Evolutionary conservation across 2,329 filamentous ascomycete genomes (phyloP).

Genomic region (Hypoxylon sp.): DNA sequence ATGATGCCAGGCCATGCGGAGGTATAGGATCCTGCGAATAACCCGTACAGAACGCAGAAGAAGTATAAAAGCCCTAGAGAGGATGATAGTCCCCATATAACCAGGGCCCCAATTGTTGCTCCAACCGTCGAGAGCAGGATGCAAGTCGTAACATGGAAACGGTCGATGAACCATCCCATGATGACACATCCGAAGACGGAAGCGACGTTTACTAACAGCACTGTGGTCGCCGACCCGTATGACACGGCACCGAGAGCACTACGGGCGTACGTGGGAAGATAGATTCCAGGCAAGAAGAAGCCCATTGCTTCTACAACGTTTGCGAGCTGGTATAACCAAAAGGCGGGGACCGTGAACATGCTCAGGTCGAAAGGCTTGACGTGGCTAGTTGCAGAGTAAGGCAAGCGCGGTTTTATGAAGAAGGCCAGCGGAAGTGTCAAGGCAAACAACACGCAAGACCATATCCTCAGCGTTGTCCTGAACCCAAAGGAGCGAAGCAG

Average conservation of each 20-base stretch:
- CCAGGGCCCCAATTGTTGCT: constrained; percentile 66
- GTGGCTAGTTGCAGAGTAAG: constrained; percentile 56
- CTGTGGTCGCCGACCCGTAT: constrained; percentile 66
- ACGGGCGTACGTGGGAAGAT: constrained; percentile 69
- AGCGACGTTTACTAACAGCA: constrained; percentile 70
- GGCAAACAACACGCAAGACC: constrained; percentile 63
- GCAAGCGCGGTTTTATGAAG: constrained; percentile 68
- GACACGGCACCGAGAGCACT: constrained; percentile 61
- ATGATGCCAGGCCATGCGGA: constrained; percentile 72
- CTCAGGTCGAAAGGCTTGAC: constrained; percentile 57
- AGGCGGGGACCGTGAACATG: constrained; percentile 66
- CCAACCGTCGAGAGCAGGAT: constrained; percentile 69
- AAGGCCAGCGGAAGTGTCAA: constrained; percentile 67
- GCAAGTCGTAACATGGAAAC: constrained; percentile 65
- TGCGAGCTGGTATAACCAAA: constrained; percentile 68
- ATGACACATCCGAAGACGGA: constrained; percentile 69
- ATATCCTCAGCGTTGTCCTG: constrained; percentile 66
- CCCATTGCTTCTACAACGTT: constrained; percentile 71
- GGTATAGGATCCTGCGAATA: constrained; percentile 74
- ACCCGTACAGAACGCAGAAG: constrained; percentile 72
- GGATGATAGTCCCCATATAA: constrained; percentile 72
- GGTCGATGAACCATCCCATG: constrained; percentile 70
- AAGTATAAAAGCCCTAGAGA: constrained; percentile 66
- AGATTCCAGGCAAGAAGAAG: constrained; percentile 73
- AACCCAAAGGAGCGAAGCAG: constrained; percentile 65